These are phyloP conservation scores for Yamadazyma sp. DNA, from an alignment of 1,139 yeast genomes.

Conservation along the genomic window DNA sequence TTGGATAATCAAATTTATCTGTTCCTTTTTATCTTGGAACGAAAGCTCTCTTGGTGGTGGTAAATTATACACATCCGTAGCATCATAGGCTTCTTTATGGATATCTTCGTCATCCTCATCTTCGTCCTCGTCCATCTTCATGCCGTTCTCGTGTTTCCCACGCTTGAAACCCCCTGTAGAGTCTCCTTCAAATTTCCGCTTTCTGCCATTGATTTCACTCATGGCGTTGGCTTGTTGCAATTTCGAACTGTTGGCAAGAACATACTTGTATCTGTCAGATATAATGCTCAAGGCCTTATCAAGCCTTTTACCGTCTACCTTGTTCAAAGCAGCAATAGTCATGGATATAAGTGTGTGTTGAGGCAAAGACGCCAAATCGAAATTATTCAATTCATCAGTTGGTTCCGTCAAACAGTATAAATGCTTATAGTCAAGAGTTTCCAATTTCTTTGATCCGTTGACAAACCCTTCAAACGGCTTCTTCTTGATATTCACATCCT, in stretches of 20 bases:
- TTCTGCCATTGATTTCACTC: slow-evolving; percentile 7
- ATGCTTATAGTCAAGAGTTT: slow-evolving; percentile 34
- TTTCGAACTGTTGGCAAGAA: slow-evolving; percentile 13
- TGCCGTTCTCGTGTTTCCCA: slow-evolving; percentile 8
- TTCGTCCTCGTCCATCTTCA: slow-evolving; percentile 18
- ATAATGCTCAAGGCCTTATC: slow-evolving; percentile 70
- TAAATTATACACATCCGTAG: slow-evolving; percentile 50
- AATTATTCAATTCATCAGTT: slow-evolving; percentile 56
- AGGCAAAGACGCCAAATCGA: slow-evolving; percentile 71
- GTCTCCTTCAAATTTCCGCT: slow-evolving; percentile 8
- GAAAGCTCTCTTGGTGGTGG: slow-evolving; percentile 58
- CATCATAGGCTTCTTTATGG: slow-evolving; percentile 34
- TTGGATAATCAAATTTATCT: slow-evolving; percentile 49
- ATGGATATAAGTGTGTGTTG: slow-evolving; percentile 62
- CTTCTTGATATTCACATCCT: slow-evolving; percentile 35
- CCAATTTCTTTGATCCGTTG: slow-evolving; percentile 30
- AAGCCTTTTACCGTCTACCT: slow-evolving; percentile 53
- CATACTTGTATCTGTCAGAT: slow-evolving; percentile 53
- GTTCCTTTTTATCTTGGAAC: slow-evolving; percentile 52
- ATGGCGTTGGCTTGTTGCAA: slow-evolving; percentile 2
- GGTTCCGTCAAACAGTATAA: slow-evolving; percentile 65
- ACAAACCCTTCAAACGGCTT: slow-evolving; percentile 40
- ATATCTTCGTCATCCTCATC: slow-evolving; percentile 39
- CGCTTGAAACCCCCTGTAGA: slow-evolving; percentile 5
- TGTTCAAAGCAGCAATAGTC: slow-evolving; percentile 62